Percentiles rank a stretch among this genome's conserved stretches.
Conservation (phyloP, 495 filamentous ascomycete species). For the Penicillium salamii region DNA sequence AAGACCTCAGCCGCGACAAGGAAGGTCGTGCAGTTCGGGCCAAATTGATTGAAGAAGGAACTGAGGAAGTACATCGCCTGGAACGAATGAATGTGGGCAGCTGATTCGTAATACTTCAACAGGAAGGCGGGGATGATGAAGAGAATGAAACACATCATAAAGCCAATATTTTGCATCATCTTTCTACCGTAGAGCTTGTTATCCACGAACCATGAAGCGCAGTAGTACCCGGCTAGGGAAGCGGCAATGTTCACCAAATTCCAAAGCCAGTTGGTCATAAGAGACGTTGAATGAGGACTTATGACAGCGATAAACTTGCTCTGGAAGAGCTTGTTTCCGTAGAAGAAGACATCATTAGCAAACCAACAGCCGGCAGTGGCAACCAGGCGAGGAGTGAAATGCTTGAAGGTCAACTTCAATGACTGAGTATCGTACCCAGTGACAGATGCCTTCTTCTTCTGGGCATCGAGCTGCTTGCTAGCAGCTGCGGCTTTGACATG, state of each 20-base stretch:
- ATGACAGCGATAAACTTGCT: constrained; percentile 78
- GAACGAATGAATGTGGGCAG: constrained; percentile 67
- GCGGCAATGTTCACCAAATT: constrained; percentile 83
- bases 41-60: constrained; percentile 96
- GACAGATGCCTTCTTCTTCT: constrained; percentile 80
- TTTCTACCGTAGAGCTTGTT: constrained; percentile 91
- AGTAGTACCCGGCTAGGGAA: constrained; percentile 79
- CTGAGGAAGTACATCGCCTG: constrained; percentile 90
- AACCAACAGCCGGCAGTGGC: constrained; percentile 85
- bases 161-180: constrained; percentile 87
- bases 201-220: constrained; percentile 76
- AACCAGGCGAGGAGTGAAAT: constrained; percentile 80
- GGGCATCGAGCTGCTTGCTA: constrained; percentile 66
- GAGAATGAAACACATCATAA: constrained; percentile 80
- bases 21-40: constrained; percentile 89
- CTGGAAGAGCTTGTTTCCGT: constrained; percentile 97
- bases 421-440: constrained; percentile 87
- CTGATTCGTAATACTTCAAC: constrained; percentile 79
- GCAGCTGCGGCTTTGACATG: constrained; percentile 82
- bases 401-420: constrained; percentile 65
- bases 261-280: constrained; percentile 84
- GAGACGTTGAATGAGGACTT: constrained; percentile 54
- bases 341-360: constrained; percentile 94
- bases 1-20: constrained; percentile 87
- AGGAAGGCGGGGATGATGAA: constrained; percentile 83